These are phyloP conservation scores for Syzygium aromaticum DNA, from an alignment of 345 rosid genomes.

Conservation along the genomic window DNA sequence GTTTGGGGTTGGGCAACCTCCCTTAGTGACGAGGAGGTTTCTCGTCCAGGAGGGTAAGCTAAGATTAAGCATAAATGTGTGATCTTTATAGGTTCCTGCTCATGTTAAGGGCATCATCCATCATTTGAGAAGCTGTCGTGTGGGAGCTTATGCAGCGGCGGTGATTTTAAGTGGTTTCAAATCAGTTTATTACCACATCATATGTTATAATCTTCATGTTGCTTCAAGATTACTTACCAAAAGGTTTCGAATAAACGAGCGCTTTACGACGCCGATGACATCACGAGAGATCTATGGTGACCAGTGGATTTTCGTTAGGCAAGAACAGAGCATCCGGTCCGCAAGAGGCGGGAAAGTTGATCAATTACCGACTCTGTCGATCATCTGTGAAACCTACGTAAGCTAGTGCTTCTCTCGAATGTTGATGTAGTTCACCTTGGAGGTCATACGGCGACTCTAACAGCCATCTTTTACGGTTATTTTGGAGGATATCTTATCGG, in stretches of 20 bases:
- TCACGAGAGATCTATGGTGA: not conserved
- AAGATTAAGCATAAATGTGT: not conserved
- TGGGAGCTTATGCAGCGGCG: not conserved
- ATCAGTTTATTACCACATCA: not conserved
- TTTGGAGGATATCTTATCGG: rapidly evolving
- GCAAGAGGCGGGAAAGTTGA: too few relatives aligned
- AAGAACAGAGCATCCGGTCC: not conserved
- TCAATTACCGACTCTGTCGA: not conserved
- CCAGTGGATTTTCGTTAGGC: not conserved
- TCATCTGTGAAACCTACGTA: not conserved
- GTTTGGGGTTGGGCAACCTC: not conserved
- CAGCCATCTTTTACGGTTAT: rapidly evolving
- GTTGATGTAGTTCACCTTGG: not conserved
- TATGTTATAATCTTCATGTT: not conserved
- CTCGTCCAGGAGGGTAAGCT: conserved; percentile 37
- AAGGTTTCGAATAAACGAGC: not conserved
- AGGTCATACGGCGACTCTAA: not conserved
- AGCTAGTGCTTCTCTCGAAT: not conserved
- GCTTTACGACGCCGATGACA: not conserved
- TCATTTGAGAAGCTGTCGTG: not conserved
- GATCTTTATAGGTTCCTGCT: not conserved
- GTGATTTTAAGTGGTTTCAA: not conserved
- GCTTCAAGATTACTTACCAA: not conserved
- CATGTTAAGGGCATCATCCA: not conserved
- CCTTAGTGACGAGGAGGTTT: not conserved